Base-by-base conservation (phyloP, 495 filamentous ascomycete species). In the Hypomontagnella submonticulosa region DNA sequence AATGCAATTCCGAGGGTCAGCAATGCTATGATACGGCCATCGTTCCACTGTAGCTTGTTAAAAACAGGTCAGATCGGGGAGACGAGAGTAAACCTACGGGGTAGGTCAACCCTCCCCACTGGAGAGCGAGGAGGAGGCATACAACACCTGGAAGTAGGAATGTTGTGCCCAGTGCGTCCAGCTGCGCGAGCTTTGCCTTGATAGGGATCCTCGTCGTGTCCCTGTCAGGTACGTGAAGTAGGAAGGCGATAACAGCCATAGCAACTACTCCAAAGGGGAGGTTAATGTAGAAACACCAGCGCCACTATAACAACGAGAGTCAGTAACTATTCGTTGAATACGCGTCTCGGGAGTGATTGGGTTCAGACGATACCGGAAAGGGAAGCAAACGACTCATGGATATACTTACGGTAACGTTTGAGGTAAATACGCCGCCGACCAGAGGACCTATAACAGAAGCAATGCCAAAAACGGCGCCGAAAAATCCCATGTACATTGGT, bases 261-360 rank as follows among this genome's bases (percentile, higher is more conserved):
- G 87, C 87, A 6, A 89, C 75, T 2, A 75, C 89, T 10, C 90
- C 89, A 40, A 92, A 76, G 1, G 88, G 88, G 8, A 89, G 69
- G 63, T 91, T 91, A 74, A 90, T 90, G 66, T 88, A 90, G 74
- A 92, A 91, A 68, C 88, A 92, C 88, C 88, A 91, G 36, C 89
- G 74, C 90, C 90, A 93, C n/a, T n/a, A n/a, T n/a, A n/a, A n/a
- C n/a, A n/a, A n/a, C n/a, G n/a, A n/a, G n/a, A n/a, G n/a, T n/a
- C n/a, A n/a, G n/a, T n/a, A n/a, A n/a, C n/a, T n/a, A n/a, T n/a
- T n/a, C n/a, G n/a, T n/a, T n/a, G n/a, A n/a, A n/a, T n/a, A n/a
- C n/a, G n/a, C n/a, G n/a, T n/a, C n/a, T n/a, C n/a, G n/a, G n/a
- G n/a, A n/a, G n/a, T n/a, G n/a, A n/a, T n/a, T n/a, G n/a, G n/a